Conservation (phyloP, 805 yeast genomes). For the Danielia oregonensis region DNA sequence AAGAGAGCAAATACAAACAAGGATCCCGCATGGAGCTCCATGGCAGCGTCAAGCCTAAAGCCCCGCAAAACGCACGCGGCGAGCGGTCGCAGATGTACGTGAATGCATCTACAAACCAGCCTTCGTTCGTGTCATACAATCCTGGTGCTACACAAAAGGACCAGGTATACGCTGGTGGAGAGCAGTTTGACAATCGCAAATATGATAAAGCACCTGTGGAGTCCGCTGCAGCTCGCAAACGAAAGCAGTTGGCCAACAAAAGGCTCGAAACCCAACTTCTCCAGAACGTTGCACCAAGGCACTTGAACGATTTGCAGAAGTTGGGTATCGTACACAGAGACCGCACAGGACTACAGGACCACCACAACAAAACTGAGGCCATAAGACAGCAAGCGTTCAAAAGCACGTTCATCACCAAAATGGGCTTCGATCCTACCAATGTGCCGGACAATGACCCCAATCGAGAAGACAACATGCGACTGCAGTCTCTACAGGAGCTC, state of each 20-base stretch:
- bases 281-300: constrained; percentile 9
- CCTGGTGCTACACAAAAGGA: constrained; percentile 14
- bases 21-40: constrained; percentile 67
- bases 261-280: constrained; percentile 12
- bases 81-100: constrained; percentile 14
- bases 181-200: constrained; percentile 15
- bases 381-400: constrained; percentile 34
- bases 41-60: constrained; percentile 52
- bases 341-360: constrained; percentile 8
- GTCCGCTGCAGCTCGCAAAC: constrained; percentile 13
- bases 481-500: constrained; percentile 13
- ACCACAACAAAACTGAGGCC: constrained; percentile 8
- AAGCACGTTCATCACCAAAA: constrained; percentile 32
- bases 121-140: constrained; percentile 15
- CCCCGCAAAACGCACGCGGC: constrained; percentile 46
- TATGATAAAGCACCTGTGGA: constrained; percentile 17
- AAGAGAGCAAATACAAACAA: constrained; percentile 56
- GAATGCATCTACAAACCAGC: constrained; percentile 20
- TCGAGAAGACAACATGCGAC: constrained; percentile 4
- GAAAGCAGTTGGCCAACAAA: constrained; percentile 15
- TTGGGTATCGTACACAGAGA: constrained; percentile 18
- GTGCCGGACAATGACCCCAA: constrained; percentile 6
- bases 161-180: constrained; percentile 14
- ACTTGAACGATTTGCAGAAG: constrained; percentile 10
- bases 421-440: constrained; percentile 54